phyloP scores from a whole-genome alignment of 208 protist genomes.

The Lotmaria passim region DNA sequence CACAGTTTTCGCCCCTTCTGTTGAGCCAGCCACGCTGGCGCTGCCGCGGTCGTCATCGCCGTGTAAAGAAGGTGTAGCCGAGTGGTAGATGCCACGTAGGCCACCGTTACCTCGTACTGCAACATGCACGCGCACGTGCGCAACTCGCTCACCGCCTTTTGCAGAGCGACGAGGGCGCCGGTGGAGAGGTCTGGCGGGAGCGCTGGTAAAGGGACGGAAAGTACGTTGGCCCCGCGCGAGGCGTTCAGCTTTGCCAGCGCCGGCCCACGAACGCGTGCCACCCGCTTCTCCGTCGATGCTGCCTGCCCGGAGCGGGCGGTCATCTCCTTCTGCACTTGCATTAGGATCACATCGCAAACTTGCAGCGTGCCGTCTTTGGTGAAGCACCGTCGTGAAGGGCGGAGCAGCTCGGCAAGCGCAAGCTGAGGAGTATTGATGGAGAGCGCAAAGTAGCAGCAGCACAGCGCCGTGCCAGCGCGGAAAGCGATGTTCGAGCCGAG shows the following conservation, averaged over 20 bases:
- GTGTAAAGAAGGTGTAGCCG: slow-evolving; percentile 17
- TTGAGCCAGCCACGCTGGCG: not conserved
- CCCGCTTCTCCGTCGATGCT: slow-evolving; percentile 3
- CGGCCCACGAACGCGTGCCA: slow-evolving; percentile 27
- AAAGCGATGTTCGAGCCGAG: not conserved
- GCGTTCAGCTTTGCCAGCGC: slow-evolving; percentile 24
- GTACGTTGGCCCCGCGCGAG: not conserved
- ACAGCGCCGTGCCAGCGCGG: not conserved
- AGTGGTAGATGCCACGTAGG: slow-evolving; percentile 20
- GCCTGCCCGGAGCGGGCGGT: not conserved
- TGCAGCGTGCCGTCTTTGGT: slow-evolving; percentile 17
- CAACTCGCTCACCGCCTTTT: slow-evolving; percentile 20
- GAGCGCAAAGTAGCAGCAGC: slow-evolving; percentile 32
- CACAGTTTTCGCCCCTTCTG: slow-evolving; percentile 4
- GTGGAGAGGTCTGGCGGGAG: slow-evolving; percentile 17
- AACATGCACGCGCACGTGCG: slow-evolving; percentile 10
- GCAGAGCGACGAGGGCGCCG: slow-evolving; percentile 17
- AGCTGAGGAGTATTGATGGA: slow-evolving; percentile 21
- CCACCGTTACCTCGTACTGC: slow-evolving; percentile 29
- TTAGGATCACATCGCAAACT: slow-evolving; percentile 19
- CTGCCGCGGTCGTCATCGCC: not conserved
- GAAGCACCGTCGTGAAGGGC: slow-evolving; percentile 26
- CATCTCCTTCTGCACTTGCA: slow-evolving; percentile 20
- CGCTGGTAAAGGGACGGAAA: slow-evolving; percentile 19
- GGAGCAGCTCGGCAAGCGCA: slow-evolving; percentile 32